Evolutionary conservation across 306 rosid genomes (phyloP).

Genomic region (Cercis canadensis): DNA sequence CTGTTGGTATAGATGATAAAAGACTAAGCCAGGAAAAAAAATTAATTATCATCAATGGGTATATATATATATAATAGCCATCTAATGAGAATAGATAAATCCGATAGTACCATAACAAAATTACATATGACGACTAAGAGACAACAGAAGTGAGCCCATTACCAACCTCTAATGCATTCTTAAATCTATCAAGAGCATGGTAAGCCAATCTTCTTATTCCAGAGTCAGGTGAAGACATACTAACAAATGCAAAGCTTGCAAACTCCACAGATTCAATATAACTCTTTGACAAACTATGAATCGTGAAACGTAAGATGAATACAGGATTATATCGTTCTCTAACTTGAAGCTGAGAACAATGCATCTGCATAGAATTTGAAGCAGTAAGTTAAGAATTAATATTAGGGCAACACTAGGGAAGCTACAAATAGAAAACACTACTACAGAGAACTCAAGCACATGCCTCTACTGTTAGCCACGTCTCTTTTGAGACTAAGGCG

Average conservation of each 20-base stretch:
- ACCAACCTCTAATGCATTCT: too few relatives aligned
- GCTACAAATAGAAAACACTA: constrained; percentile 25
- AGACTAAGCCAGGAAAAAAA: too few relatives aligned
- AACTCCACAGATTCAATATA: constrained; percentile 82
- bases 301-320: constrained; percentile 82
- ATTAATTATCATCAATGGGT: too few relatives aligned
- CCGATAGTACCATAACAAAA: too few relatives aligned
- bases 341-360: constrained; percentile 43
- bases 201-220: constrained; percentile 80
- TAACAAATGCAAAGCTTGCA: constrained; percentile 79
- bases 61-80: too few relatives aligned
- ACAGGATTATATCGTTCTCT: constrained; percentile 73
- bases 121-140: too few relatives aligned
- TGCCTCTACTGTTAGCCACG: too few relatives aligned
- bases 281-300: constrained; percentile 65
- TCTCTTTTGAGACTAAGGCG: too few relatives aligned
- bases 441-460: constrained; percentile 32
- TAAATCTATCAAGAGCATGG: too few relatives aligned
- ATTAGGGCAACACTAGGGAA: constrained; percentile 14
- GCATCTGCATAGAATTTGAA: constrained; percentile 36
- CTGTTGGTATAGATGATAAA: too few relatives aligned
- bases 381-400: constrained; percentile 36
- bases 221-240: constrained; percentile 74
- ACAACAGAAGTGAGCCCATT: too few relatives aligned
- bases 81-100: too few relatives aligned